Base-by-base conservation (phyloP, 805 yeast species). In the Kodamaea sagamina region DNA sequence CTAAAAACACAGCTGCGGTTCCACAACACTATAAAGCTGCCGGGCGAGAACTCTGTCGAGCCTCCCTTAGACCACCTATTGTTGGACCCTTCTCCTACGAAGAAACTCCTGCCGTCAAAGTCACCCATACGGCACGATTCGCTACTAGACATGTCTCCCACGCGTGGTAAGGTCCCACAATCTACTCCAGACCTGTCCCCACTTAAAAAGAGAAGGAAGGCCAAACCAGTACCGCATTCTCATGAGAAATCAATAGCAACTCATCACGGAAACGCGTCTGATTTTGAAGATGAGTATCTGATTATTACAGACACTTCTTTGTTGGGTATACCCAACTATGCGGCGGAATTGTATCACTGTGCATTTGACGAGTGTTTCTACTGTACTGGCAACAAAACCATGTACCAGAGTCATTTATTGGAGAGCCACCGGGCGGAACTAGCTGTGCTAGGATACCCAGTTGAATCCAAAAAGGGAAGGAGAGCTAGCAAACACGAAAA, bases 231-330 rank as follows among this genome's bases (percentile, higher is more conserved):
- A 29, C 9, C 11, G 9, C 21, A 13, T 10, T 4, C 11, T 3
- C 19, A 11, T 17, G 13, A 6, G 35, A 11, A 31, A 17, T 3
- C 37, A 34, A 17, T n/a, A n/a, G n/a, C n/a, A n/a, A n/a, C n/a
- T n/a, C n/a, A n/a, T n/a, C n/a, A n/a, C n/a, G n/a, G n/a, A n/a
- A n/a, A n/a, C n/a, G n/a, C 15, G 15, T 27, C 31, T 27, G 31
- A 27, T 27, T 60, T 59, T 37, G 63, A 59, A 21, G 63, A 57
- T 7, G 57, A 59, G 32, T 63, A 54, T 42, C 59, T 54, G 57
- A 48, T 62, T 6, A 47, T 43, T 3, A 22, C 34, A 9, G 45
- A 42, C 21, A 3, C 11, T 6, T 11, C 45, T 21, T 18, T 53
- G 46, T 3, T 38, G 15, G 37, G 32, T 18, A 10, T 52, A 46